Evolutionary conservation across 2,329 filamentous ascomycete species (phyloP).

Genomic region (Pyrenochaeta sp.): DNA sequence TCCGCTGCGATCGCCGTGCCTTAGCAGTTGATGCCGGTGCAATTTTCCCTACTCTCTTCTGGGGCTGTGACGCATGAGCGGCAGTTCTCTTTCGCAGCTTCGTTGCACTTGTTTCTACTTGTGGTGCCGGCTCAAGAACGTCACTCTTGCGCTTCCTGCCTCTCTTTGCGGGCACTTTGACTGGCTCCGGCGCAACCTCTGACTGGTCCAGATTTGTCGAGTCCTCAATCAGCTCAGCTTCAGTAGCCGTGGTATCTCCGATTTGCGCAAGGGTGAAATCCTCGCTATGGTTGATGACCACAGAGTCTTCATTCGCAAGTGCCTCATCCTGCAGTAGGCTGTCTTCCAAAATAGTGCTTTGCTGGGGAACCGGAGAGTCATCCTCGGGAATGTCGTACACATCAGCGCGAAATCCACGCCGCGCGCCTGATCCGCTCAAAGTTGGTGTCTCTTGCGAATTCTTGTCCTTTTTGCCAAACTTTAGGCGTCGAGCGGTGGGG

Average conservation of each 20-base stretch:
- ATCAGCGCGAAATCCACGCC: constrained; percentile 37
- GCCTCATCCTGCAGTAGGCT: constrained; percentile 43
- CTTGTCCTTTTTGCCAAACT: constrained; percentile 59
- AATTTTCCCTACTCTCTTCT: constrained; percentile 32
- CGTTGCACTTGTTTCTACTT: constrained; percentile 20
- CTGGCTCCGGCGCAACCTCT: constrained; percentile 32
- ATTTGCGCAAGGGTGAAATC: constrained; percentile 39
- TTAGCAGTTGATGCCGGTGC: constrained; percentile 17
- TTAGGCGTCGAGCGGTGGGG: constrained; percentile 61
- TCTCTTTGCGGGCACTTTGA: constrained; percentile 32
- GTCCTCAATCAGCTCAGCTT: constrained; percentile 24
- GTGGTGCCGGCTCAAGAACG: constrained; percentile 20
- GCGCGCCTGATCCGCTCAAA: constrained; percentile 43
- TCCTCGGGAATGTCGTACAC: constrained; percentile 44
- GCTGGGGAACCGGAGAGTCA: constrained; percentile 35
- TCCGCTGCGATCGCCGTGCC: constrained; percentile 35
- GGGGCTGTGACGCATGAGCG: constrained; percentile 12
- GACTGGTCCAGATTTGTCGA: constrained; percentile 36
- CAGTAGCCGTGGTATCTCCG: constrained; percentile 36
- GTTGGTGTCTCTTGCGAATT: constrained; percentile 39
- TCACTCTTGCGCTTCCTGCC: constrained; percentile 42
- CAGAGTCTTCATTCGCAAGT: constrained; percentile 32
- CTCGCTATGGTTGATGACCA: constrained; percentile 26
- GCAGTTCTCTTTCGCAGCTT: constrained; percentile 30
- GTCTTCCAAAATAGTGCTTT: constrained; percentile 40